Evolutionary conservation across 2,329 filamentous ascomycete species (phyloP).

Genomic region (Cladosporium sp.): DNA sequence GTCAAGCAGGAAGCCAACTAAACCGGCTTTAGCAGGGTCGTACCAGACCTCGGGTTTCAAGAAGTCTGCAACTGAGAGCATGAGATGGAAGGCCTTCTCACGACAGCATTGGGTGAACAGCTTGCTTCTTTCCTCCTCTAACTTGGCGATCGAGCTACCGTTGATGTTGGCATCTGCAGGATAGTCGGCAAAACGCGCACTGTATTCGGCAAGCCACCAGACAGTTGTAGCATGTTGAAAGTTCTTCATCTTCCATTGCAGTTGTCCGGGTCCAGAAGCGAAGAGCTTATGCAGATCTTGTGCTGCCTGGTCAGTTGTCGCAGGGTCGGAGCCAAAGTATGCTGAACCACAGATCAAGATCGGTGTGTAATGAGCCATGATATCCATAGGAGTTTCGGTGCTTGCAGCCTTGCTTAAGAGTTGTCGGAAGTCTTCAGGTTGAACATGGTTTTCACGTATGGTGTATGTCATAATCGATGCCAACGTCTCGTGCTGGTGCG

Average conservation of each 20-base stretch:
- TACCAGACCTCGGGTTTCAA: constrained; percentile 79
- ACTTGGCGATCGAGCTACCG: constrained; percentile 36
- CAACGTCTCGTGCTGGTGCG: constrained; percentile 84
- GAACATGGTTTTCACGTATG: constrained; percentile 69
- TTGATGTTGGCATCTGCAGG: constrained; percentile 4
- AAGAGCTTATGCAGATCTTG: constrained; percentile 66
- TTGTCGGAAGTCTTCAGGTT: constrained; percentile 66
- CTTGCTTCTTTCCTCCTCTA: constrained; percentile 59
- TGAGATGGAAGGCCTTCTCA: constrained; percentile 88
- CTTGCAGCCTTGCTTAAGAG: constrained; percentile 66
- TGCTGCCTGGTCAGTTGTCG: constrained; percentile 63
- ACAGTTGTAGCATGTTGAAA: constrained; percentile 74
- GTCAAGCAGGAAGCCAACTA: constrained; percentile 77
- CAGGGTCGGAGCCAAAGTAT: constrained; percentile 73
- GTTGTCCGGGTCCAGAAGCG: constrained; percentile 61
- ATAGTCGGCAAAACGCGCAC: constrained; percentile 59
- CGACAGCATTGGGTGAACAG: constrained; percentile 68
- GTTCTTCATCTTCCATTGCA: constrained; percentile 67
- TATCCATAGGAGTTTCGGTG: constrained; percentile 71
- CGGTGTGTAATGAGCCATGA: constrained; percentile 76
- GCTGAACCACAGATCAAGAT: constrained; percentile 72
- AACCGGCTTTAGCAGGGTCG: constrained; percentile 76
- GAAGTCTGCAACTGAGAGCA: constrained; percentile 79
- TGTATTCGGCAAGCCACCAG: constrained; percentile 93
- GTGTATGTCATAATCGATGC: constrained; percentile 75